These are phyloP conservation scores for Blastocystis sp. DNA, from an alignment of 352 stramenopile genomes.

Conservation along the genomic window DNA sequence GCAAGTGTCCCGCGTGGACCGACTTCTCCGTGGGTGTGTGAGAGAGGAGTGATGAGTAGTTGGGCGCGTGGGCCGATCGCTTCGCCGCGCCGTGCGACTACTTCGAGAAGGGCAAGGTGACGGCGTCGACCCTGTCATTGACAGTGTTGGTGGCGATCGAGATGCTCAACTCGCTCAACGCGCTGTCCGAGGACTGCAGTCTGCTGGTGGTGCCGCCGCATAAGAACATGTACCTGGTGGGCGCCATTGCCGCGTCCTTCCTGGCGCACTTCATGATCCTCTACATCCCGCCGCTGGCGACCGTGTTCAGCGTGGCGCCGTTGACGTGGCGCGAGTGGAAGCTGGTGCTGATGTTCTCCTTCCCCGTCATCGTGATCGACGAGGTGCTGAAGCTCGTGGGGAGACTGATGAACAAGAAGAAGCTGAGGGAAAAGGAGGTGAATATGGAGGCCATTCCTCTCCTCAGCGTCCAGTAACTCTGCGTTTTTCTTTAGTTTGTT, in stretches of 20 bases:
- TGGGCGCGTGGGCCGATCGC: conserved; percentile 19
- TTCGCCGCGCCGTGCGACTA: conserved; percentile 85
- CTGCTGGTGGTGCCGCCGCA: conserved; percentile 86
- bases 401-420: conserved; percentile 75
- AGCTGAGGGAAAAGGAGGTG: not conserved
- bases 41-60: conserved; percentile 10
- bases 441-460: not conserved
- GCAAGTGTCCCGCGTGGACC: conserved; percentile 83
- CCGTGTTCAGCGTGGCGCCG: conserved; percentile 87
- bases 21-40: conserved; percentile 79
- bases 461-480: not conserved
- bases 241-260: conserved; percentile 87
- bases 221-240: conserved; percentile 87
- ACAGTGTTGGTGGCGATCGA: conserved; percentile 88
- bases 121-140: conserved; percentile 86
- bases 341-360: conserved; percentile 84
- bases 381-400: conserved; percentile 88
- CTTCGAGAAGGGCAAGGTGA: conserved; percentile 86
- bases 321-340: conserved; percentile 86
- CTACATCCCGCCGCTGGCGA: conserved; percentile 85
- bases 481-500: not conserved
- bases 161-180: conserved; percentile 91
- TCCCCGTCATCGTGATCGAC: conserved; percentile 88
- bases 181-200: conserved; percentile 77
- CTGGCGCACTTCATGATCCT: conserved; percentile 87